A percentile compares a stretch with the other conserved stretches of the same genome.
phyloP scores from a whole-genome alignment of 2,329 filamentous ascomycete species.

The Fusarium globosum region DNA sequence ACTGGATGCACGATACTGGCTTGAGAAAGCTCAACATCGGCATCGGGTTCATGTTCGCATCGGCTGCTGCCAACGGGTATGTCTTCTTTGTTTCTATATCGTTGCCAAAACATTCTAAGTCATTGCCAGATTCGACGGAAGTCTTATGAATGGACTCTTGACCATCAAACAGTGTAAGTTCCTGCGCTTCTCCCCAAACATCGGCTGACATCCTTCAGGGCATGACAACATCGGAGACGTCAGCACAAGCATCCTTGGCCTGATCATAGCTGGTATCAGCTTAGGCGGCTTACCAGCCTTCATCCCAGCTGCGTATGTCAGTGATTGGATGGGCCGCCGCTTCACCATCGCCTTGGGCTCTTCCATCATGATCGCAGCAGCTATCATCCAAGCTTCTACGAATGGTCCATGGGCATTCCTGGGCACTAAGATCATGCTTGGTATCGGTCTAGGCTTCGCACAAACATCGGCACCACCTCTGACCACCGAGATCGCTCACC shows the following conservation, averaged over 20 bases:
- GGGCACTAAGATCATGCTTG: slow-evolving; percentile 26
- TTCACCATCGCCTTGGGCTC: slow-evolving; percentile 28
- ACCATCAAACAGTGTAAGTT: slow-evolving; percentile 7
- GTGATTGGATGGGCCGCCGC: slow-evolving; percentile 28
- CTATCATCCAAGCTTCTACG: slow-evolving; percentile 16
- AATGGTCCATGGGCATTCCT: slow-evolving; percentile 15
- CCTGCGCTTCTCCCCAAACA: too few relatives aligned
- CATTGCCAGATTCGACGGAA: slow-evolving; percentile 6
- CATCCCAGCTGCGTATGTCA: slow-evolving; percentile 25
- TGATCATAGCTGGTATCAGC: slow-evolving; percentile 36
- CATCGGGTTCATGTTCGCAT: slow-evolving; percentile 24
- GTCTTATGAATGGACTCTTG: slow-evolving; percentile 22
- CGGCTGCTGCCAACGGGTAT: slow-evolving; percentile 23
- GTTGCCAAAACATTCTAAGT: not conserved
- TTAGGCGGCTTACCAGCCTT: slow-evolving; percentile 33
- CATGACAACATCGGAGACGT: slow-evolving; percentile 23
- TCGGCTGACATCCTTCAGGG: not conserved
- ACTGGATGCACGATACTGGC: slow-evolving; percentile 20
- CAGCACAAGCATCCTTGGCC: slow-evolving; percentile 24
- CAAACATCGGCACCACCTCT: slow-evolving; percentile 29
- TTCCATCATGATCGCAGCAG: slow-evolving; percentile 17
- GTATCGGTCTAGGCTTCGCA: slow-evolving; percentile 28
- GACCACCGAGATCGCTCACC: slow-evolving; percentile 28
- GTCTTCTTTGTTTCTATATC: rapidly evolving
- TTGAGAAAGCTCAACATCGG: slow-evolving; percentile 23